A percentile compares a stretch with the other conserved stretches of the same genome.
These are phyloP conservation scores for Aspergillus mulundensis DNA, from an alignment of 495 filamentous ascomycete genomes.

Conservation along the genomic window DNA sequence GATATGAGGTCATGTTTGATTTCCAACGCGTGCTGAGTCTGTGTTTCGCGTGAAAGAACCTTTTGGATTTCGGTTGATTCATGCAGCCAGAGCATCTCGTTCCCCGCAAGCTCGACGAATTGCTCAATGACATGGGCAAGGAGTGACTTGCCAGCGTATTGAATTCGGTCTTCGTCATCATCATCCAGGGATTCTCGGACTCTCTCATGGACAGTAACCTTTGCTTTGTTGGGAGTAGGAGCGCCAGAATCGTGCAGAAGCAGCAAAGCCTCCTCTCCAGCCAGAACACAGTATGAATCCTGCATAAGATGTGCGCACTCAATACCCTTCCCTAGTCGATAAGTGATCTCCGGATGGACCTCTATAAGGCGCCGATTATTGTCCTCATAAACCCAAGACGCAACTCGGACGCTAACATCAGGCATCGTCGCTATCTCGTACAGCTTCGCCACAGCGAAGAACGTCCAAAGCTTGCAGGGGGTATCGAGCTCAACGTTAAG, in stretches of 20 bases:
- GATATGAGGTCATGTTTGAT: slow-evolving; percentile 8
- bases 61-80: slow-evolving; percentile 20
- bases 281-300: slow-evolving; percentile 45
- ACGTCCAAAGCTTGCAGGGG: slow-evolving; percentile 60
- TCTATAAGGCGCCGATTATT: slow-evolving; percentile 45
- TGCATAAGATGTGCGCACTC: slow-evolving; percentile 34
- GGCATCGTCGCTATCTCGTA: slow-evolving; percentile 45
- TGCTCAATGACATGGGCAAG: slow-evolving; percentile 28
- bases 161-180: slow-evolving; percentile 42
- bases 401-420: slow-evolving; percentile 32
- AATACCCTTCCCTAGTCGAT: slow-evolving; percentile 43
- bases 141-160: slow-evolving; percentile 49
- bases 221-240: slow-evolving; percentile 1
- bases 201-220: slow-evolving; percentile 26
- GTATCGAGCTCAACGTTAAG: slow-evolving; percentile 53
- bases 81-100: slow-evolving; percentile 41
- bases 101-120: slow-evolving; percentile 33
- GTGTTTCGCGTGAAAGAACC: slow-evolving; percentile 17
- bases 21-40: not conserved
- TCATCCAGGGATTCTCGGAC: slow-evolving; percentile 37
- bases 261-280: slow-evolving; percentile 44
- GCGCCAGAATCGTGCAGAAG: slow-evolving; percentile 16
- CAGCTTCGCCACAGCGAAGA: slow-evolving; percentile 55
- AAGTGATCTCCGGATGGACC: slow-evolving; percentile 41
- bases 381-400: slow-evolving; percentile 44